Percentiles rank a stretch among this genome's conserved stretches.
These are phyloP conservation scores for Willaertia magna DNA, from an alignment of 208 protist species.

Conservation along the genomic window DNA sequence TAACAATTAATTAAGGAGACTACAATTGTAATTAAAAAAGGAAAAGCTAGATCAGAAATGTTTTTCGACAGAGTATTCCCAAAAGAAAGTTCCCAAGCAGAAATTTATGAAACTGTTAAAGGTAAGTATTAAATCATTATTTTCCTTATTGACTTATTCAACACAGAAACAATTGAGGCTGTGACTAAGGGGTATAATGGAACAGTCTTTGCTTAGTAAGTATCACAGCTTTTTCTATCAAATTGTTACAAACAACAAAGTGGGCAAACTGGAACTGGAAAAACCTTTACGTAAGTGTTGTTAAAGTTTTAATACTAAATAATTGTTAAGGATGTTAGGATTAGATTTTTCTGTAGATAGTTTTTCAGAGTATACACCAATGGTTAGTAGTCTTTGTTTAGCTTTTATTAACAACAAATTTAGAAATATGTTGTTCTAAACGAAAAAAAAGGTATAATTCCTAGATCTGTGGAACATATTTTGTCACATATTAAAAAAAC, in stretches of 20 bases:
- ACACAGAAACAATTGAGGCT: background rate
- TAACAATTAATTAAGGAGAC: background rate
- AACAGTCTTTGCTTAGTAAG: conserved; percentile 3
- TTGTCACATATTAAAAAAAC: conserved; percentile 4
- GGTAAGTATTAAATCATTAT: conserved; percentile 69
- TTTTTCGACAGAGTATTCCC: conserved; percentile 38
- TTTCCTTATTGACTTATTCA: conserved; percentile 48
- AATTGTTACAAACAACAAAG: background rate
- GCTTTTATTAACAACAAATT: background rate
- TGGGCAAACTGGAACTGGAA: conserved; percentile 36
- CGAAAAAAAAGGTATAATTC: conserved; percentile 30
- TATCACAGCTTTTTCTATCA: background rate
- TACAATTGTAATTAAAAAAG: background rate
- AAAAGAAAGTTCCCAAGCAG: conserved; percentile 50
- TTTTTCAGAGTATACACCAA: background rate
- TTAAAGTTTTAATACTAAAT: background rate
- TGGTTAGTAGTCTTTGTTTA: background rate
- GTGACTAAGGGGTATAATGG: background rate
- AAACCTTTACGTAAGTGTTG: background rate
- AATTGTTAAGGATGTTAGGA: background rate
- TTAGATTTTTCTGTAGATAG: background rate
- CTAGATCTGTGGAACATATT: conserved; percentile 19
- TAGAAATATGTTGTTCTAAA: background rate
- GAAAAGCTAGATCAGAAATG: conserved; percentile 19
- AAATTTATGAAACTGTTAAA: conserved; percentile 56